A percentile compares a stretch with the other conserved stretches of the same genome.
Evolutionary conservation across 805 yeast genomes (phyloP).

Genomic region (Candida arabinofermentans): DNA sequence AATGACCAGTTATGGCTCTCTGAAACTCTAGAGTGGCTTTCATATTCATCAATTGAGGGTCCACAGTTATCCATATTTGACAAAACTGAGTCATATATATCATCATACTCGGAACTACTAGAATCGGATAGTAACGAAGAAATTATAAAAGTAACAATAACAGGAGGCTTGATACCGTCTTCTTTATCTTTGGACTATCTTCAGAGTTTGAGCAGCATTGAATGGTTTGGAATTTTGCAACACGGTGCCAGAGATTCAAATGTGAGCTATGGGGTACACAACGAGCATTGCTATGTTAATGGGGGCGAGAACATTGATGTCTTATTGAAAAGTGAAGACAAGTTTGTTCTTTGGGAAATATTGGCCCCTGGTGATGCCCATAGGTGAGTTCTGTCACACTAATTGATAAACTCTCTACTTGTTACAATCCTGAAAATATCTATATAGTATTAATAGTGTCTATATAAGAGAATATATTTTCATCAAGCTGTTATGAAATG

Average conservation of each 20-base stretch:
- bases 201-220: background rate
- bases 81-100: slow-evolving; percentile 22
- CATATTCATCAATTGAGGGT: slow-evolving; percentile 25
- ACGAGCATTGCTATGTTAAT: slow-evolving; percentile 26
- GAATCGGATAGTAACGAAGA: slow-evolving; percentile 7
- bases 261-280: slow-evolving; percentile 20
- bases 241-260: slow-evolving; percentile 29
- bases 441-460: background rate
- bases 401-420: too few relatives aligned
- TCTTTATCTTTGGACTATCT: slow-evolving; percentile 1
- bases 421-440: background rate
- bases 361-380: slow-evolving; percentile 28
- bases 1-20: slow-evolving; percentile 20
- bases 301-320: slow-evolving; percentile 29
- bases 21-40: slow-evolving; percentile 29
- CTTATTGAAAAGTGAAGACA: slow-evolving; percentile 12
- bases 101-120: slow-evolving; percentile 18
- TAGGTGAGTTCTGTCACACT: too few relatives aligned
- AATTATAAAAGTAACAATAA: slow-evolving; percentile 12
- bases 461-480: background rate
- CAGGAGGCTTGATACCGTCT: slow-evolving; percentile 18
- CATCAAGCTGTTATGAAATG: slow-evolving; percentile 1
- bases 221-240: slow-evolving; percentile 25
- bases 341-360: slow-evolving; percentile 28
- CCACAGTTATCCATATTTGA: slow-evolving; percentile 20